Base-by-base conservation (phyloP, 1,284 basidiomycete genomes). In the Irpex sp. region DNA sequence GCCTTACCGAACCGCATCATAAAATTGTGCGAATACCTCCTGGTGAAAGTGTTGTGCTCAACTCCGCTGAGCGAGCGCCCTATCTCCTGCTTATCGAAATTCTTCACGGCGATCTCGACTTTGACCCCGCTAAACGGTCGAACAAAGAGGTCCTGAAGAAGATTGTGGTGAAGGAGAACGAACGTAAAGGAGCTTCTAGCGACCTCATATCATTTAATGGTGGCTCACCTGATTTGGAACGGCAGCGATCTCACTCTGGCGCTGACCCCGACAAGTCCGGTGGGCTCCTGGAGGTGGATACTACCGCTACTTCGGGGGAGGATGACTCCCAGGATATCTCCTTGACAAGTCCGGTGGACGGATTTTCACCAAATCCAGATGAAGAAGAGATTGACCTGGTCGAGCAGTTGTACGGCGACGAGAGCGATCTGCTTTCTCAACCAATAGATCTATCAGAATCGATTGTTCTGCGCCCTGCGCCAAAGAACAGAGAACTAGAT, bases 21-120 rank as follows among this genome's bases (percentile, higher is more conserved):
- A 88, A 94, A 45, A 94, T 99, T 59, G 94, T 99, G 49, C 88
- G 97, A 67, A 97, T 99, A 73, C 96, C 96, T 16, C 96, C 97
- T 2, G 94, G 95, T 21, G 97, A 99, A 78, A 93, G 94, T 51
- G 97, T 99, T 39, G 97, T 99, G 5, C 85, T 99, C 54, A 99
- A 99, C 73, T 99, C 96, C 42, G 97, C 97, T 2, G 96, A 99
- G 74, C 85, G 92, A 55, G 96, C 94, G 1, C 97, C 97, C 1
- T 99, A 93, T 72, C 81, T 99, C 37, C 82, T 99, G 14, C 84
- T 98, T 64, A 87, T 99, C 60, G 97, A 99, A 75, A 89, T 99
- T 57, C 81, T 99, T 36, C 85, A 89, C 67, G 88, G 88, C 58
- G 96, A 99, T 69, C 82, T 99, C 23, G 93, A 97, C 72, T 99